Conservation (phyloP, 139 green algal genomes). For the Nannochloris sp. region DNA sequence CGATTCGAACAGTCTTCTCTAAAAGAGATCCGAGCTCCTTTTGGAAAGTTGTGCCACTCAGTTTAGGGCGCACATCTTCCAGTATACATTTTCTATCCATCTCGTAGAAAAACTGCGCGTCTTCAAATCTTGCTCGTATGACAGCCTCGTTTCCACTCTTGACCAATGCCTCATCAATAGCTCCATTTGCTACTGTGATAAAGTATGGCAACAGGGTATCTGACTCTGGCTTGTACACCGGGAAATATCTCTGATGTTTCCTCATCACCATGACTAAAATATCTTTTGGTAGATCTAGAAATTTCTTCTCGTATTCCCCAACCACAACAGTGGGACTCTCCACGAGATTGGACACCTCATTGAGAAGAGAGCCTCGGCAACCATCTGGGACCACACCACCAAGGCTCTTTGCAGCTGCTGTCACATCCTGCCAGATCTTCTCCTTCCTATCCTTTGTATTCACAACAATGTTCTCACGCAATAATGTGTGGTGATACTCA, state of each 20-base stretch:
- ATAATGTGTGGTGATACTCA: slow-evolving; percentile 52
- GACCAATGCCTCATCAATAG: slow-evolving; percentile 61
- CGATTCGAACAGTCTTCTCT: slow-evolving; percentile 76
- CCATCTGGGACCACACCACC: slow-evolving; percentile 47
- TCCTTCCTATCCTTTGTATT: slow-evolving; percentile 33
- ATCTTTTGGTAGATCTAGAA: slow-evolving; percentile 85
- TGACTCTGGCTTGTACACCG: slow-evolving; percentile 51
- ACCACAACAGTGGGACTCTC: slow-evolving; percentile 77
- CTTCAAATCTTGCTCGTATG: slow-evolving; percentile 90
- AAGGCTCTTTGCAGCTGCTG: slow-evolving; percentile 26
- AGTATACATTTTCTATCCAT: slow-evolving; percentile 72
- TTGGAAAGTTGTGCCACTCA: slow-evolving; percentile 82
- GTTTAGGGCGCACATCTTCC: slow-evolving; percentile 54
- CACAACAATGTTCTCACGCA: slow-evolving; percentile 49
- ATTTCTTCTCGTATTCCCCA: slow-evolving; percentile 71
- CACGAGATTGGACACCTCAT: slow-evolving; percentile 82
- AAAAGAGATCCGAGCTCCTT: slow-evolving; percentile 87
- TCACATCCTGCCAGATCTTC: slow-evolving; percentile 61
- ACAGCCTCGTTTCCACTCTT: slow-evolving; percentile 89
- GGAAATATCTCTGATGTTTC: slow-evolving; percentile 99
- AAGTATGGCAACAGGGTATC: slow-evolving; percentile 76
- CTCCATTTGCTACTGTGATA: slow-evolving; percentile 90
- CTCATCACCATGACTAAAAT: slow-evolving; percentile 97
- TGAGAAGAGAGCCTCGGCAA: slow-evolving; percentile 50
- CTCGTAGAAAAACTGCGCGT: slow-evolving; percentile 95